Evolutionary conservation across 345 rosid species (phyloP).

Genomic region (Salix suchowensis): DNA sequence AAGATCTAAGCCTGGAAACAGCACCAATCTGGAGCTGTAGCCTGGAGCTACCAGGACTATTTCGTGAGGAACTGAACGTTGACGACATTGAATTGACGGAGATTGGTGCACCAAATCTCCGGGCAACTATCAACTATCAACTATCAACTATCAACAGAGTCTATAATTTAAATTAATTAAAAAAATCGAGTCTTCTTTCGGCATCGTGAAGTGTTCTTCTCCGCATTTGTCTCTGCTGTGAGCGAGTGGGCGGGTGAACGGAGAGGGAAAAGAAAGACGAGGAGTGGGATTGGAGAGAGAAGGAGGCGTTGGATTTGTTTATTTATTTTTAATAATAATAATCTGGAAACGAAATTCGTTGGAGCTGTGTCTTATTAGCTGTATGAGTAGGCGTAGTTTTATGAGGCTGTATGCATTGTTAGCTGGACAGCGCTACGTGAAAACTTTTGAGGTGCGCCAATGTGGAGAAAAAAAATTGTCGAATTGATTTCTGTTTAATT

Average conservation of each 20-base stretch:
- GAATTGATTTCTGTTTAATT: not conserved
- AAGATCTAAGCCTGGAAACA: slow-evolving; percentile 79
- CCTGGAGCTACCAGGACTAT: slow-evolving; percentile 46
- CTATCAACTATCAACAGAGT: not conserved
- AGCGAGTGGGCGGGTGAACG: not conserved
- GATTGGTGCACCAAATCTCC: not conserved
- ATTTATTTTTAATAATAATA: not conserved
- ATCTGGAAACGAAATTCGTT: not conserved
- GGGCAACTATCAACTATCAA: not conserved
- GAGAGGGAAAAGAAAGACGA: not conserved
- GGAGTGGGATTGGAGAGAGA: not conserved
- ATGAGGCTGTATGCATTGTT: slow-evolving; percentile 12
- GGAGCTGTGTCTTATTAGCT: slow-evolving; percentile 17
- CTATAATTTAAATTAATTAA: not conserved
- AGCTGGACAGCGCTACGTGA: slow-evolving; percentile 44
- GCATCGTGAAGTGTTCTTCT: not conserved
- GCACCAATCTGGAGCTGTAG: slow-evolving; percentile 36
- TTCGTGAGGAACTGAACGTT: slow-evolving; percentile 53
- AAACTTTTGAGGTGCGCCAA: not conserved
- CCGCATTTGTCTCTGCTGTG: not conserved
- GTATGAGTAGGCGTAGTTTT: slow-evolving; percentile 27
- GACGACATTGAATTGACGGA: slow-evolving; percentile 35
- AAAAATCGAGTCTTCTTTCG: not conserved
- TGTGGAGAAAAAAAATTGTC: not conserved
- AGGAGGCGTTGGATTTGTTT: slow-evolving; percentile 11